Evolutionary conservation across 768 basidiomycete species (phyloP).

Genomic region (Xanthoconium stramineum): DNA sequence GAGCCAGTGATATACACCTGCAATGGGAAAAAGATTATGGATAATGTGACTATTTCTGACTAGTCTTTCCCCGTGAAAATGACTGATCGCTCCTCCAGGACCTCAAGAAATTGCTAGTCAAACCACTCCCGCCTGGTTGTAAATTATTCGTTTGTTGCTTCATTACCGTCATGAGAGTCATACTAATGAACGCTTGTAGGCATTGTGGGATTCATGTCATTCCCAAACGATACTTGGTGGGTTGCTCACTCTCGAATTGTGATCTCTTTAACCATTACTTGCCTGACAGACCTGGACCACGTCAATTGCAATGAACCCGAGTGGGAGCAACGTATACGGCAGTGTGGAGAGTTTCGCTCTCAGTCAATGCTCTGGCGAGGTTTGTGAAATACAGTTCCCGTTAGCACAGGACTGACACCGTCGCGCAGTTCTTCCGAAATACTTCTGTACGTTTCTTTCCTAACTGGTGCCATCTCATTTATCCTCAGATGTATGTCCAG

Average conservation of each 20-base stretch:
- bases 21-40: slow-evolving; percentile 15
- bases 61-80: slow-evolving; percentile 37
- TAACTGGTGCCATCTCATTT: not conserved
- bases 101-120: slow-evolving; percentile 22
- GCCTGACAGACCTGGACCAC: slow-evolving; percentile 26
- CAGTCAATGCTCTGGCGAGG: slow-evolving; percentile 5
- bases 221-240: slow-evolving; percentile 29
- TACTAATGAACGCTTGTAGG: slow-evolving; percentile 11
- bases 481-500: slow-evolving; percentile 3
- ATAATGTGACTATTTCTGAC: slow-evolving; percentile 17
- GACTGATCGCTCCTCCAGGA: slow-evolving; percentile 10
- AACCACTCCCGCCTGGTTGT: slow-evolving; percentile 26
- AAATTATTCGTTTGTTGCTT: slow-evolving; percentile 25
- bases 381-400: slow-evolving; percentile 2
- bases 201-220: slow-evolving; percentile 30
- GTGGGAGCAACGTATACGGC: not conserved
- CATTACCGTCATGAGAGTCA: not conserved
- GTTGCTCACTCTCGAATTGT: not conserved
- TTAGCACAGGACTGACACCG: not conserved
- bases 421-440: not conserved
- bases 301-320: slow-evolving; percentile 23
- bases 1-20: slow-evolving; percentile 10
- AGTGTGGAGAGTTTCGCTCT: not conserved
- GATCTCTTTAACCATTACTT: not conserved
- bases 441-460: slow-evolving; percentile 7